Evolutionary conservation across 2,329 filamentous ascomycete species (phyloP), one percentile per base, ranked within the genome.

Genomic region (Alternaria atra): DNA sequence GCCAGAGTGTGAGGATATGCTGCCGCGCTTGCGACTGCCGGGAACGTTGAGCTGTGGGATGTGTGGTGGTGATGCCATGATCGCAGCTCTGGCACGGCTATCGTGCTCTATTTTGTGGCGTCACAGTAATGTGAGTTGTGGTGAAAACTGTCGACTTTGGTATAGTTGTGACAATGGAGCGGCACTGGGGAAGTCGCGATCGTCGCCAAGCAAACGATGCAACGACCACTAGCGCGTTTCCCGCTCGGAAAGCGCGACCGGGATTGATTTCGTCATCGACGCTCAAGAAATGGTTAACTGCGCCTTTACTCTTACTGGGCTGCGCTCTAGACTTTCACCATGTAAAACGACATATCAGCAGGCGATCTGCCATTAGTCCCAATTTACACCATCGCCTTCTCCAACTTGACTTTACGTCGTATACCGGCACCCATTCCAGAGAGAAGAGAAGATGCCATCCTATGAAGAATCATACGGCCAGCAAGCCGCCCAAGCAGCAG

Each of bases 1-100:
- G 48, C 64, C 62, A 5, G 81, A 83, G 46, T 83, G 80, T 35
- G 83, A 83, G 9, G 84, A 82, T 63, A 89, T 80, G 20, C 86
- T 84, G 47, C 84, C 83, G 64, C 89, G 88, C 76, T 90, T 91
- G 78, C 90, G 91, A 72, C 90, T 91, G 79, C 90, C 91, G 70
- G 80, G 79, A 25, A 86, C 85, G 15, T 84, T 80, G 61, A 84
- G 80, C 12, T 83, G 76, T 37, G 84, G 35, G 82, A 82, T 55
- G 82, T 83, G 69, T 83, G 89, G 78, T 82, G 83, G 75, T 80
- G 87, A 87, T 46, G 87, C 89, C 68, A 88, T 87, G 83, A 84
- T 87, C 27, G 47, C 23, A 10, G 4, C 2, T n/a, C 12, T 17
- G 6, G 1, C 25, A 5, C 35, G 25, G 27, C 10, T 42, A 20